phyloP scores from a whole-genome alignment of 768 basidiomycete species.

The Boletus reticuloceps region DNA sequence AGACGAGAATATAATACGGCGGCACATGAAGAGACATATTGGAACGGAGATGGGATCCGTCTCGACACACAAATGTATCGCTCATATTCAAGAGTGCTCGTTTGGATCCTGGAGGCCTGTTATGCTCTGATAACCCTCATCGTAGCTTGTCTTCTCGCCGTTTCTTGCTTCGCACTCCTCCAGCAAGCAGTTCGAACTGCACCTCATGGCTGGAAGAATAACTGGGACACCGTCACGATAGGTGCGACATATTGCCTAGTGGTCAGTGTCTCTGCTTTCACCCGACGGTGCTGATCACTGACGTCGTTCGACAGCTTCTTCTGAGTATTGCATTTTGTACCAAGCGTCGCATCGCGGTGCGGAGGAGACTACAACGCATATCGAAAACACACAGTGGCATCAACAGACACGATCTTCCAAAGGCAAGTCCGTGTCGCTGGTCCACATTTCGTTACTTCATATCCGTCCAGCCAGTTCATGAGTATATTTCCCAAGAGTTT shows the following conservation, averaged over 20 bases:
- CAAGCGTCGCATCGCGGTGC: slow-evolving; percentile 68
- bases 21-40: slow-evolving; percentile 26
- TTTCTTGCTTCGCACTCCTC: slow-evolving; percentile 64
- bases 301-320: slow-evolving; percentile 41
- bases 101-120: slow-evolving; percentile 51
- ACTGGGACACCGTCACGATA: slow-evolving; percentile 67
- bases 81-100: slow-evolving; percentile 38
- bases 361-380: slow-evolving; percentile 61
- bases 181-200: slow-evolving; percentile 72
- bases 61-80: slow-evolving; percentile 14
- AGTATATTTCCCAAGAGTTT: slow-evolving; percentile 72
- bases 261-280: slow-evolving; percentile 42
- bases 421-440: slow-evolving; percentile 37
- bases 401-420: slow-evolving; percentile 54
- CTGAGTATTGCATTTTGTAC: slow-evolving; percentile 60
- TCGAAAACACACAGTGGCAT: slow-evolving; percentile 58
- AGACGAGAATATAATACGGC: slow-evolving; percentile 69
- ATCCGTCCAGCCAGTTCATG: slow-evolving; percentile 52
- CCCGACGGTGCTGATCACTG: not conserved
- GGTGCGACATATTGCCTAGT: slow-evolving; percentile 69
- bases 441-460: not conserved
- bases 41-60: not conserved
- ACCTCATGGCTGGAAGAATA: slow-evolving; percentile 53
- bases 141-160: slow-evolving; percentile 50
- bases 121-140: slow-evolving; percentile 53